These are phyloP conservation scores for Acacia crassicarpa DNA, from an alignment of 306 rosid genomes.

Conservation along the genomic window DNA sequence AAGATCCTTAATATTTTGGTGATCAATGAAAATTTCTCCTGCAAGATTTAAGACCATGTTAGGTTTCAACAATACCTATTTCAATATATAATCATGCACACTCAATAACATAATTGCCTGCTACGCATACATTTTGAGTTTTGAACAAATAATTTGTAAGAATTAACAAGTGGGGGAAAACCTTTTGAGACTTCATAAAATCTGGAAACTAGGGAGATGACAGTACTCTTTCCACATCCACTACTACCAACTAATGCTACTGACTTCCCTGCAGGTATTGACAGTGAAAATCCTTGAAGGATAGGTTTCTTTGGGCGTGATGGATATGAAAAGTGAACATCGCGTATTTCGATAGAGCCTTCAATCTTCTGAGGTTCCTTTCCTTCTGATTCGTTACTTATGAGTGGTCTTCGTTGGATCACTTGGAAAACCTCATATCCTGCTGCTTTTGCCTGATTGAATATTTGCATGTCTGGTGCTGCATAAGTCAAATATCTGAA, in stretches of 20 bases:
- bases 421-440: slow-evolving; percentile 83
- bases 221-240: slow-evolving; percentile 98
- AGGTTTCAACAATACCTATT: slow-evolving; percentile 14
- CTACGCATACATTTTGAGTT: not conserved
- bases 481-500: slow-evolving; percentile 84
- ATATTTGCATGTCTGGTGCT: slow-evolving; percentile 87
- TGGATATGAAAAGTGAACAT: slow-evolving; percentile 72
- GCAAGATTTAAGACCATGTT: slow-evolving; percentile 28
- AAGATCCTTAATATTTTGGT: slow-evolving; percentile 63
- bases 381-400: slow-evolving; percentile 52
- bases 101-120: not conserved
- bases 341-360: slow-evolving; percentile 56
- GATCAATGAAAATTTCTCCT: slow-evolving; percentile 75
- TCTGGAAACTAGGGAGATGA: slow-evolving; percentile 70
- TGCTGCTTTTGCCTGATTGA: slow-evolving; percentile 89
- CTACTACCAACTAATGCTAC: slow-evolving; percentile 85
- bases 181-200: slow-evolving; percentile 79
- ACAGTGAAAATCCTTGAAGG: slow-evolving; percentile 67
- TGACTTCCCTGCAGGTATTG: slow-evolving; percentile 78
- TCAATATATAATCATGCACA: slow-evolving; percentile 3
- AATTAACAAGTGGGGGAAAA: slow-evolving; percentile 20
- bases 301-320: slow-evolving; percentile 68
- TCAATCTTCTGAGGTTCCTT: slow-evolving; percentile 37
- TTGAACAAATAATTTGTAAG: not conserved
- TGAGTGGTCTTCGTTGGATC: slow-evolving; percentile 65